Conservation (phyloP, 306 rosid species). For the Echinosophora koreensis region DNA sequence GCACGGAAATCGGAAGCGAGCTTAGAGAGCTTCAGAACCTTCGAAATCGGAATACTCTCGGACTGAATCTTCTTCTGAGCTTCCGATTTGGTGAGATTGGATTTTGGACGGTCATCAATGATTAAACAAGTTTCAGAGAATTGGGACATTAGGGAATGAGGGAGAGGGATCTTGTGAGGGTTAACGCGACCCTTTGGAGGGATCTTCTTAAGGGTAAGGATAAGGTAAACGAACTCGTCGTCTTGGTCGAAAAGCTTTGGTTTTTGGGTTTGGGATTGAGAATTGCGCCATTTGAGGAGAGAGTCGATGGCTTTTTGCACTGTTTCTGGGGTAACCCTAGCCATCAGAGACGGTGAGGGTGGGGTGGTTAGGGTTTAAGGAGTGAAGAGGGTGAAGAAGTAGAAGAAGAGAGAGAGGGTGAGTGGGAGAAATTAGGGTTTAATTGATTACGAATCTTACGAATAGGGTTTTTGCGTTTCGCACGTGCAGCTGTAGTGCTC, state of each 20-base stretch:
- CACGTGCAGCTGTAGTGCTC: too few relatives aligned
- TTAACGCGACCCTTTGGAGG: conserved; percentile 66
- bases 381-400: too few relatives aligned
- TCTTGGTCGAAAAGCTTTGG: conserved; percentile 65
- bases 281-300: conserved; percentile 71
- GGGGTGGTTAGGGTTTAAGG: too few relatives aligned
- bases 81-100: conserved; percentile 57
- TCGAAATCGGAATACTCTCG: conserved; percentile 64
- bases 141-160: conserved; percentile 58
- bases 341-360: not conserved
- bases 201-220: conserved; percentile 68
- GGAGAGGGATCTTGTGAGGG: conserved; percentile 71
- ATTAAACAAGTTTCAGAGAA: conserved; percentile 73
- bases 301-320: conserved; percentile 62
- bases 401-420: not conserved
- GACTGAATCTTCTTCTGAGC: conserved; percentile 60
- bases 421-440: not conserved
- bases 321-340: conserved; percentile 40
- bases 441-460: too few relatives aligned
- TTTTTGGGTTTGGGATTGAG: conserved; percentile 54
- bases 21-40: conserved; percentile 70
- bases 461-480: not conserved
- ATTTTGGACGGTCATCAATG: conserved; percentile 74
- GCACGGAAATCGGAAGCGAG: conserved; percentile 75
- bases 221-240: conserved; percentile 70